Evolutionary conservation across 108 stramenopile species (phyloP).

Genomic region (Stephanodiscus triporus): DNA sequence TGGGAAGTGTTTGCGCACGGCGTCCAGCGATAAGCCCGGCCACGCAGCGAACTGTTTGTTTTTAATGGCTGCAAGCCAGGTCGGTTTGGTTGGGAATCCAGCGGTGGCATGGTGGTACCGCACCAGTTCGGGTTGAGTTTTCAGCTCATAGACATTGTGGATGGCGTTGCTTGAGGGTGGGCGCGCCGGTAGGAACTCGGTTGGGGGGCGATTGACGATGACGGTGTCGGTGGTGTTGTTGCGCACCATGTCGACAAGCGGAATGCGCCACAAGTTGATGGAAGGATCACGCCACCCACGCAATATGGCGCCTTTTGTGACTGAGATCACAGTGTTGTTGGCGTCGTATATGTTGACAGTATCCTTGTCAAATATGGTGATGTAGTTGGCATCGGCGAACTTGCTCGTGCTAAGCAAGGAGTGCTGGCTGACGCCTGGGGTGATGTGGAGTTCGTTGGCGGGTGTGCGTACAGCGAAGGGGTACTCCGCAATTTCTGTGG

Average conservation of each 20-base stretch:
- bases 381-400: neutral
- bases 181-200: neutral
- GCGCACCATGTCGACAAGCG: neutral
- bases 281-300: neutral
- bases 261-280: neutral
- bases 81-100: slow-evolving; percentile 12
- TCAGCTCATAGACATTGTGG: slow-evolving; percentile 11
- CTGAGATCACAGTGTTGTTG: neutral
- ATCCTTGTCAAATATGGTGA: neutral
- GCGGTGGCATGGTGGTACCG: slow-evolving; percentile 18
- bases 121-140: neutral
- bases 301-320: neutral
- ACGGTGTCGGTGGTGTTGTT: neutral
- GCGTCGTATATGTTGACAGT: neutral
- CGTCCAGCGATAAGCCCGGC: slow-evolving; percentile 11
- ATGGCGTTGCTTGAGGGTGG: neutral
- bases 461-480: neutral
- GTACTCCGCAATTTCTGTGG: neutral
- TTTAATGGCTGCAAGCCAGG: slow-evolving; percentile 21
- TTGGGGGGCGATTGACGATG: neutral
- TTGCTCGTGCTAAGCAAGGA: neutral
- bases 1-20: slow-evolving; percentile 16
- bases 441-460: neutral
- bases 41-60: slow-evolving; percentile 9
- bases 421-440: neutral